Evolutionary conservation across 2,329 filamentous ascomycete species (phyloP), one percentile per base, ranked within the genome.

Genomic region (Claviceps maximensis): DNA sequence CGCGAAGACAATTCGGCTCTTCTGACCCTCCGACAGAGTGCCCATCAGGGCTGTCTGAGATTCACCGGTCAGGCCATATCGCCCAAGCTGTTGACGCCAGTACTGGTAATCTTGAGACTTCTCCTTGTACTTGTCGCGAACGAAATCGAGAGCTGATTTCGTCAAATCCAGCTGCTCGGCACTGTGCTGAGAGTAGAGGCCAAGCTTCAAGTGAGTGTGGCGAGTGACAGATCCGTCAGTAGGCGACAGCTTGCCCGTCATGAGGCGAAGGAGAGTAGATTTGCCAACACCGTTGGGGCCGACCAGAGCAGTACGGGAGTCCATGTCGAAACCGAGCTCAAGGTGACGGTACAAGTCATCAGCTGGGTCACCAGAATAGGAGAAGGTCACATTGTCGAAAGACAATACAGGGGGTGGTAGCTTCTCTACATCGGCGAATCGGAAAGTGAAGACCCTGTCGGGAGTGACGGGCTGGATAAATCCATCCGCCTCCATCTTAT

Each of bases 401-500:
- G 93, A 91, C 62, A 98, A 75, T 47, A 98, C 93, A 41, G 93
- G 93, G 51, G 93, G 94, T 13, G 93, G 93, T n/a, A 98, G 84
- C 80, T 98, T 98, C 69, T 98, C 93, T 52, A 97, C 93, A 65
- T 97, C 90, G 61, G 93, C 93, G 71, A 98, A 98, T 65, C 91
- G 85, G 85, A 98, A 98, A 54, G 85, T 91, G 76, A 98, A 98
- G 66, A 95, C 86, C 57, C 83, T 81, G 73, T 98, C 93, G 58
- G 81, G 73, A 53, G 78, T 72, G 57, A 98, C 89, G 54, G 89
- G 87, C 73, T 98, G 86, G 68, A 98, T 97, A 72, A 97, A 93
- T 61, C 93, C 93, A 65, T 98, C 93, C 62, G 94, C 93, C 79
- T 97, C 91, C 93, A 98, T 98, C 84, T 98, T 98, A 81, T 98